These are phyloP conservation scores for Trametopsis cervina DNA, from an alignment of 768 basidiomycete genomes.

Conservation along the genomic window DNA sequence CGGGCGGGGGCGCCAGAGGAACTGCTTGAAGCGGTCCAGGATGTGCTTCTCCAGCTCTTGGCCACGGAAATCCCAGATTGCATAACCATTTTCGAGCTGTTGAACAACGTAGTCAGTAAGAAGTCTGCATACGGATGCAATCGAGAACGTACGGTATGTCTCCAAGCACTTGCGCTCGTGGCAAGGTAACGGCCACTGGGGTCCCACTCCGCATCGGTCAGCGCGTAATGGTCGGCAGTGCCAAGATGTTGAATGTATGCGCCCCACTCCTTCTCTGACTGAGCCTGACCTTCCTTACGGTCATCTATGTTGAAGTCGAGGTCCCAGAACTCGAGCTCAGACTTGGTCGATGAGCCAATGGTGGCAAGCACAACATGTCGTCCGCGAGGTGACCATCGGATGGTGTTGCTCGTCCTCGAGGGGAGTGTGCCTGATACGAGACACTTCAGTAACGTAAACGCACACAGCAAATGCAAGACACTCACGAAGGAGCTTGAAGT, in stretches of 20 bases:
- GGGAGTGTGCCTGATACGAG: slow-evolving; percentile 57
- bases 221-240: slow-evolving; percentile 90
- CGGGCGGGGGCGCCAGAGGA: slow-evolving; percentile 97
- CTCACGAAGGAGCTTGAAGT: slow-evolving; percentile 87
- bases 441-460: neutral
- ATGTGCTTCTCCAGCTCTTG: slow-evolving; percentile 86
- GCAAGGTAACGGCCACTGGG: slow-evolving; percentile 91
- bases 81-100: slow-evolving; percentile 94
- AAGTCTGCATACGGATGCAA: neutral
- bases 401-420: slow-evolving; percentile 82
- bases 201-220: slow-evolving; percentile 98
- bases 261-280: slow-evolving; percentile 70
- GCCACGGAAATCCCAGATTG: slow-evolving; percentile 98
- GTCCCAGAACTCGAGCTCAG: slow-evolving; percentile 98
- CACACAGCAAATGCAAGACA: slow-evolving; percentile 10
- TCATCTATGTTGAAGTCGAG: slow-evolving; percentile 80
- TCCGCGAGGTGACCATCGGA: slow-evolving; percentile 95
- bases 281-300: slow-evolving; percentile 32
- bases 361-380: slow-evolving; percentile 95
- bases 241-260: slow-evolving; percentile 79
- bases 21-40: slow-evolving; percentile 94
- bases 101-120: neutral
- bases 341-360: slow-evolving; percentile 91
- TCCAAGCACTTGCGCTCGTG: slow-evolving; percentile 93
- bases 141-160: slow-evolving; percentile 63